Evolutionary conservation across 805 yeast species (phyloP), one percentile per base, ranked within the genome.

Genomic region (Maudiozyma bulderi): DNA sequence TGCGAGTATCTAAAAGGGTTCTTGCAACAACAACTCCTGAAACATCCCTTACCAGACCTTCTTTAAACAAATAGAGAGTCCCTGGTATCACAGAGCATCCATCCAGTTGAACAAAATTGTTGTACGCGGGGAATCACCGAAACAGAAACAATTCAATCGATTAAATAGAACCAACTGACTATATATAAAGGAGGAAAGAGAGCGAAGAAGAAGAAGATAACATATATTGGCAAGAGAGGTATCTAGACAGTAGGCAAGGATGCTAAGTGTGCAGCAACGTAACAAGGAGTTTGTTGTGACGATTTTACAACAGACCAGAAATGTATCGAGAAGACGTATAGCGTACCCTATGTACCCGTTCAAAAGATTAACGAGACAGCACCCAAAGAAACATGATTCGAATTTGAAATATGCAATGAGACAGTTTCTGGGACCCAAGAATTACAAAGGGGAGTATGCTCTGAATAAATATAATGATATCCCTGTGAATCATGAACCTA

Each of bases 351-450:
- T 65, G 41, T 77, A 76, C 55, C 73, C 74, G n/a, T 71, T 69
- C 50, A 68, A 72, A 48, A 70, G 70, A 51, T 56, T 69, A 52
- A 66, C 68, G n/a, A 67, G 66, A 57, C 65, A 64, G 54, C 70
- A 64, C 58, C 71, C 71, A 51, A 65, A 54, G 61, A 65, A 52
- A 45, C 74, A 71, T 52, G 74, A 72, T 46, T 74, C 85, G 8
- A 77, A 76, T 50, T 73, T 84, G 61, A 78, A 77, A 58, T 73
- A 78, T 62, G 79, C 80, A 39, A 71, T 88, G 77, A 78, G 80
- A 55, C 78, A 75, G 54, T 89, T 87, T 69, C 70, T 89, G 49
- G 97, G 97, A 3, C 91, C 91, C 38, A 78, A 74, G 64, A 88
- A 87, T 67, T 79, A 79, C 68, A 82, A 84, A 65, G 96, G 96